Evolutionary conservation across 2,329 filamentous ascomycete genomes (phyloP).

Genomic region (Elsinoe australis): DNA sequence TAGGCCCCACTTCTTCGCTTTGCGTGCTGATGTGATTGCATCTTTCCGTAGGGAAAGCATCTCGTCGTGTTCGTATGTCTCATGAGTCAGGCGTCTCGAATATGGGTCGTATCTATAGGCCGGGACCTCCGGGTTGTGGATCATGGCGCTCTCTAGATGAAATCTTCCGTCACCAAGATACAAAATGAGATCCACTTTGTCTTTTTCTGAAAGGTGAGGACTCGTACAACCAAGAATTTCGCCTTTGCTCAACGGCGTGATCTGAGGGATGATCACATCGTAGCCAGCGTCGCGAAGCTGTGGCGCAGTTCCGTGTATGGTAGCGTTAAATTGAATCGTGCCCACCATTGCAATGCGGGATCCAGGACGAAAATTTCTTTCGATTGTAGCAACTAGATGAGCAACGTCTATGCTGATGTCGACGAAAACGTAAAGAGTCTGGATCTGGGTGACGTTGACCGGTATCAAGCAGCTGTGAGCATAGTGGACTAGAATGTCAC

Average conservation of each 20-base stretch:
- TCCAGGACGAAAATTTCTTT: slow-evolving; percentile 75
- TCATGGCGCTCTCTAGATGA: slow-evolving; percentile 98
- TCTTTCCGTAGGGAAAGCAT: slow-evolving; percentile 73
- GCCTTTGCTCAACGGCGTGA: slow-evolving; percentile 83
- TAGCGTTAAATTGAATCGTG: slow-evolving; percentile 98
- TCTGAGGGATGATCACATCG: slow-evolving; percentile 80
- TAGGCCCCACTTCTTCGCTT: slow-evolving; percentile 83
- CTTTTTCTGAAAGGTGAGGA: slow-evolving; percentile 54
- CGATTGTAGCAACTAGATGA: slow-evolving; percentile 78
- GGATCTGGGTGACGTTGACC: slow-evolving; percentile 92
- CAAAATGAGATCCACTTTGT: slow-evolving; percentile 65
- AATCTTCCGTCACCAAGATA: slow-evolving; percentile 91
- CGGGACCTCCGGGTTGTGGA: slow-evolving; percentile 84
- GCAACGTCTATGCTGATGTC: slow-evolving; percentile 91
- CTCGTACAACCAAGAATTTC: slow-evolving; percentile 98
- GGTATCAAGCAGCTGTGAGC: slow-evolving; percentile 95
- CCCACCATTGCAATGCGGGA: slow-evolving; percentile 90
- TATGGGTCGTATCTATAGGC: slow-evolving; percentile 98
- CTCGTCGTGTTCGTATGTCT: slow-evolving; percentile 84
- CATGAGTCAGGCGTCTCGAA: slow-evolving; percentile 80
- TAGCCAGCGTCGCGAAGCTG: slow-evolving; percentile 78
- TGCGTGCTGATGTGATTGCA: slow-evolving; percentile 68
- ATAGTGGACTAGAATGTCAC: slow-evolving; percentile 91
- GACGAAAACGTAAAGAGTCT: slow-evolving; percentile 95
- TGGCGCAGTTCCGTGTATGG: slow-evolving; percentile 75